Evolutionary conservation across 1,284 basidiomycete species (phyloP), one percentile per base, ranked within the genome.

Genomic region (Marasmius oreades): DNA sequence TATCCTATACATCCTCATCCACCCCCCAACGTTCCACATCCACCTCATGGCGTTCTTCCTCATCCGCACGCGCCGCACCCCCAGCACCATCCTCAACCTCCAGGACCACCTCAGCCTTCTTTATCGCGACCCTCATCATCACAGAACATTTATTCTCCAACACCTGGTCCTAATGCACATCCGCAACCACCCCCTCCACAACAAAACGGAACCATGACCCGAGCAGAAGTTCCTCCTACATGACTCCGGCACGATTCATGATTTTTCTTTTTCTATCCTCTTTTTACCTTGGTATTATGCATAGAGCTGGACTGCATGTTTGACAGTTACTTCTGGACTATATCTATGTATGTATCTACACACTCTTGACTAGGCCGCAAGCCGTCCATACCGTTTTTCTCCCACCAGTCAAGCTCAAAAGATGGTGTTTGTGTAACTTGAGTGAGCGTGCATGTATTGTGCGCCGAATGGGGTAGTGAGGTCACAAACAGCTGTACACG

Each of bases 81-180:
- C 56, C 67, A 71, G 34, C 66, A 66, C 34, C 65, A 34, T 52
- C 36, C 42, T 22, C 52, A 52, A 26, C 53, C 46, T 22, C 47
- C 47, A 55, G 73, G 71, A 44, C 73, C 71, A 59, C 68, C 71
- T 26, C 67, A 67, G 31, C 66, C 69, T 33, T 61, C 70, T 24
- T 61, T 72, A 31, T 67, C 70, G 36, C 72, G 77, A 58, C 70
- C 75, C 26, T 66, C 72, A 23, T 78, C 81, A 2, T 80, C 82
- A 3, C 79, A 81, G 66, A 80, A 80, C 59, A 65, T 71, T 39
- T 82, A 74, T 60, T 71, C 77, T 42, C 72, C 79, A 31, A 67
- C 67, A 20, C 61, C 69, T 16, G 71, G 69, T 2, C 67, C 71
- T 3, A 20, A 55, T 42, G 47, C 61, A 55, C 58, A 61, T 50